Percentiles rank a stretch among this genome's conserved stretches.
phyloP scores from a whole-genome alignment of 208 protist genomes.

The Wallacemonas sp. region DNA sequence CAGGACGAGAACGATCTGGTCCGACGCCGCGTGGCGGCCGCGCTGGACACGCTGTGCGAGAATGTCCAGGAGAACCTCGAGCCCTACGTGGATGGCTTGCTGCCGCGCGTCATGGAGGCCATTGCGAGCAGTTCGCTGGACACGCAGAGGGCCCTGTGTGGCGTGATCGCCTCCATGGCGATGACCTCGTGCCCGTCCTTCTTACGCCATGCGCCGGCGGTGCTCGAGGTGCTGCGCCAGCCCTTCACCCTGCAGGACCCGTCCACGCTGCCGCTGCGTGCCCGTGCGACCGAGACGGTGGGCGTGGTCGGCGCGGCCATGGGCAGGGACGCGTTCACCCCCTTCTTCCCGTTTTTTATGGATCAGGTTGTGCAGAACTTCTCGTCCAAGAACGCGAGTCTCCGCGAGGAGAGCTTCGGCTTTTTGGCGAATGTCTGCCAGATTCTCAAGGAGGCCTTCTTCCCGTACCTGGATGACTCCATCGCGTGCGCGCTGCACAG shows the following conservation, averaged over 20 bases:
- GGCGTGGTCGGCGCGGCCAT: constrained; percentile 79
- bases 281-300: constrained; percentile 77
- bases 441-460: constrained; percentile 59
- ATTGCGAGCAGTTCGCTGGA: constrained; percentile 51
- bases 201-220: constrained; percentile 37
- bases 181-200: constrained; percentile 67
- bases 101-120: constrained; percentile 64
- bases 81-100: constrained; percentile 64
- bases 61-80: constrained; percentile 80
- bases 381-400: constrained; percentile 39
- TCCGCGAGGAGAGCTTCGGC: constrained; percentile 87
- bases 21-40: constrained; percentile 61
- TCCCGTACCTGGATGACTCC: constrained; percentile 66
- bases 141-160: constrained; percentile 73
- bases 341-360: constrained; percentile 77
- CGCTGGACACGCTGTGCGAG: constrained; percentile 82
- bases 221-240: constrained; percentile 73
- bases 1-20: constrained; percentile 65
- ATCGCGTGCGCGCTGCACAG: constrained; percentile 62
- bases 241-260: constrained; percentile 50
- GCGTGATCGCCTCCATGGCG: constrained; percentile 77
- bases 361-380: constrained; percentile 63
- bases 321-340: constrained; percentile 65
- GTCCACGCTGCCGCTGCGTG: constrained; percentile 72
- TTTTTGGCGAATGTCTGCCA: constrained; percentile 87